Evolutionary conservation across 2,329 filamentous ascomycete genomes (phyloP).

Genomic region (Fusarium pseudoanthophilum): DNA sequence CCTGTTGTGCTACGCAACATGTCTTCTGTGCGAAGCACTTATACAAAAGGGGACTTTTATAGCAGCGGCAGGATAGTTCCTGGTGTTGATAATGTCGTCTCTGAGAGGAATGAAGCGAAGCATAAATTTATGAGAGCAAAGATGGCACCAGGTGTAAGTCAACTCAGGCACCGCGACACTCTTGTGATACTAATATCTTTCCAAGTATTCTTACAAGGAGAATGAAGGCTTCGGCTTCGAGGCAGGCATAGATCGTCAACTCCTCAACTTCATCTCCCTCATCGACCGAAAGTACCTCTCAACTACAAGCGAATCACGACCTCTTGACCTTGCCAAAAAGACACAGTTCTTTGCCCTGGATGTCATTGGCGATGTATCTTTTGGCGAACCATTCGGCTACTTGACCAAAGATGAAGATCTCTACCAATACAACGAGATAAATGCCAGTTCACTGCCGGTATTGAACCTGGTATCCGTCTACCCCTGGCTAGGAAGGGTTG

Average conservation of each 20-base stretch:
- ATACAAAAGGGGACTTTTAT: constrained; percentile 57
- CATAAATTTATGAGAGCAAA: constrained; percentile 58
- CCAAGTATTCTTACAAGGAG: constrained; percentile 62
- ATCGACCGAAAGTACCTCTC: constrained; percentile 61
- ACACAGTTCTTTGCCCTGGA: constrained; percentile 65
- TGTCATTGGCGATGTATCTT: constrained; percentile 62
- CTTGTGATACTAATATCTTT: neutral
- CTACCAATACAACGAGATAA: constrained; percentile 57
- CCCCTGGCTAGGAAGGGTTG: constrained; percentile 49
- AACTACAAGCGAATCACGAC: constrained; percentile 46
- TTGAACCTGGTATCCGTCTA: constrained; percentile 53
- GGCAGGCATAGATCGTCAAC: constrained; percentile 53
- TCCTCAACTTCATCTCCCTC: constrained; percentile 55
- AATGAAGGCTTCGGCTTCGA: constrained; percentile 58
- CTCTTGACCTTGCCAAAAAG: constrained; percentile 61
- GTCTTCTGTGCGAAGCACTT: constrained; percentile 51
- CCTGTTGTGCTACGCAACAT: constrained; percentile 53
- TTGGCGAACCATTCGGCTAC: constrained; percentile 64
- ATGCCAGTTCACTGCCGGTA: constrained; percentile 52
- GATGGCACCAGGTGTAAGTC: constrained; percentile 56
- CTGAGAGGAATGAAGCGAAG: constrained; percentile 57
- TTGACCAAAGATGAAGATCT: constrained; percentile 61
- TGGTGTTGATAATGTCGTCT: constrained; percentile 64
- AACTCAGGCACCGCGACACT: neutral
- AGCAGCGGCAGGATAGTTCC: constrained; percentile 62